phyloP scores from a whole-genome alignment of 768 basidiomycete species.

The Leucogyrophana mollusca region DNA sequence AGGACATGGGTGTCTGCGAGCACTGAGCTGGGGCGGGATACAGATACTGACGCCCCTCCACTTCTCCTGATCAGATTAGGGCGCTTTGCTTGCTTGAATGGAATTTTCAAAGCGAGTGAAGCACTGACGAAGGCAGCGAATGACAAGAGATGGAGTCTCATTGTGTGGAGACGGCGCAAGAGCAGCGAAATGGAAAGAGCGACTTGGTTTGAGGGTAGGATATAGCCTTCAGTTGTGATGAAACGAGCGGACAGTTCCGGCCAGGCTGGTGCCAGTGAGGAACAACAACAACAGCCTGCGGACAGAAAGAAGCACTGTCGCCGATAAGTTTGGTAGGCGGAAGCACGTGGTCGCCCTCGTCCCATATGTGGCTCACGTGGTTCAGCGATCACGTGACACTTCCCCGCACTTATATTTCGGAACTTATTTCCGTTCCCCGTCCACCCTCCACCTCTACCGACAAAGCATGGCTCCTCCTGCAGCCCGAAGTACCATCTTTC shows the following conservation, averaged over 20 bases:
- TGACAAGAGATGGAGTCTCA: slow-evolving; percentile 41
- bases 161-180: slow-evolving; percentile 21
- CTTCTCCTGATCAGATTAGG: slow-evolving; percentile 36
- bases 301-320: neutral
- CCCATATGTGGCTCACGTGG: too few species aligned
- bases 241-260: neutral
- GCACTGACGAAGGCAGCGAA: slow-evolving; percentile 36
- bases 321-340: too few species aligned
- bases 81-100: slow-evolving; percentile 45
- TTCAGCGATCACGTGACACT: slow-evolving; percentile 5
- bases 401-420: slow-evolving; percentile 7
- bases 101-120: slow-evolving; percentile 45
- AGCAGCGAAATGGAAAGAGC: slow-evolving; percentile 11
- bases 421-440: slow-evolving; percentile 18
- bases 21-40: slow-evolving; percentile 7
- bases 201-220: slow-evolving; percentile 2
- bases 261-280: neutral
- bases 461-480: slow-evolving; percentile 36
- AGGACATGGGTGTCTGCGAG: slow-evolving; percentile 19
- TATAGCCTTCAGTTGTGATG: neutral
- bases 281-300: neutral
- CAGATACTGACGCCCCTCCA: slow-evolving; percentile 21
- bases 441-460: slow-evolving; percentile 4
- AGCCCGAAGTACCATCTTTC: slow-evolving; percentile 62
- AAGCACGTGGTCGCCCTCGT: too few species aligned